phyloP scores from a whole-genome alignment of 2,329 filamentous ascomycete genomes.

The Sordariomycetes sp. region DNA sequence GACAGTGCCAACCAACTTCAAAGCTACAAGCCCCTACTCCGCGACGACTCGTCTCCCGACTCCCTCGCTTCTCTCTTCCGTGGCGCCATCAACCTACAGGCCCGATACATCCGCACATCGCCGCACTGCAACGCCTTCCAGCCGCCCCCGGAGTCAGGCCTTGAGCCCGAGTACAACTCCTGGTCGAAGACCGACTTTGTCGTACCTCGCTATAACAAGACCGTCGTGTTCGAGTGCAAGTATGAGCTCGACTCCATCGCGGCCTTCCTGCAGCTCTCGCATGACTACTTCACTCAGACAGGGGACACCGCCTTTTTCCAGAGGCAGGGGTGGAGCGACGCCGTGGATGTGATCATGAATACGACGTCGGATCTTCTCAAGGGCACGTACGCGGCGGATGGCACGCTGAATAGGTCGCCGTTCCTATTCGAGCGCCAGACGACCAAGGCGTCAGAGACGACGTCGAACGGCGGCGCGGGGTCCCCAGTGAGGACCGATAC shows the following conservation, averaged over 20 bases:
- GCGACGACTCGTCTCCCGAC: constrained; percentile 35
- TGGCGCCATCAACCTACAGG: constrained; percentile 67
- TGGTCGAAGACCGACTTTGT: constrained; percentile 47
- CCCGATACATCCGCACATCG: constrained; percentile 54
- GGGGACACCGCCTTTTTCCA: constrained; percentile 64
- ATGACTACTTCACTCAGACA: constrained; percentile 69
- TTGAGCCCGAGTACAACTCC: constrained; percentile 45
- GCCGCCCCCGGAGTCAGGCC: constrained; percentile 64
- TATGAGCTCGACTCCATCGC: constrained; percentile 90
- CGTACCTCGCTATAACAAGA: constrained; percentile 55
- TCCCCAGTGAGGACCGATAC: constrained; percentile 71
- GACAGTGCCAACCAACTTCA: constrained; percentile 78
- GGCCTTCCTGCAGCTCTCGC: constrained; percentile 71
- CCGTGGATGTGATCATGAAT: constrained; percentile 57
- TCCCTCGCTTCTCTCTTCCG: constrained; percentile 59
- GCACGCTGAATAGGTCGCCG: constrained; percentile 41
- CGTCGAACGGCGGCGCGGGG: constrained; percentile 66
- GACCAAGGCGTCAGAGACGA: constrained; percentile 67
- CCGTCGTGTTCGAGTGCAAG: constrained; percentile 85
- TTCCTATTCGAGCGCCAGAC: constrained; percentile 74
- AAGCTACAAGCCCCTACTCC: constrained; percentile 57
- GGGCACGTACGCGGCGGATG: constrained; percentile 57
- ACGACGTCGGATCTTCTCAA: constrained; percentile 60
- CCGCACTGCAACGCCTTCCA: constrained; percentile 96
- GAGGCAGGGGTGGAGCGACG: constrained; percentile 52